Conservation (phyloP, 495 filamentous ascomycete species). For the Neurospora cerealis region DNA sequence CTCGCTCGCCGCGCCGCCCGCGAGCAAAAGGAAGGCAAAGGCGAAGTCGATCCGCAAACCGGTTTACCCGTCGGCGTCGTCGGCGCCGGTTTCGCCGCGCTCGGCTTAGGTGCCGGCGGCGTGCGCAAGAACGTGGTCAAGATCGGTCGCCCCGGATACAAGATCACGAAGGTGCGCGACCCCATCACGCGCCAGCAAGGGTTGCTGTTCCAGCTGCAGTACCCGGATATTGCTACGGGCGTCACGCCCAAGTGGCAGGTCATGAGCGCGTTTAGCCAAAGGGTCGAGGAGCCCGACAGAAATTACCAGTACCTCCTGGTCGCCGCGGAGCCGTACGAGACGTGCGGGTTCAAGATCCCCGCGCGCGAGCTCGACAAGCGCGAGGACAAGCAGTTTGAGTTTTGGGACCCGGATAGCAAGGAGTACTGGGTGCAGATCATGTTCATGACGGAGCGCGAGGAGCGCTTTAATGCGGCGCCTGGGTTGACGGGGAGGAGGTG, state of each 20-base stretch:
- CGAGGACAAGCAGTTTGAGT: conserved; percentile 79
- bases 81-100: conserved; percentile 52
- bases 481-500: conserved; percentile 53
- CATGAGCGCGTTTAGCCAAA: conserved; percentile 96
- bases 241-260: conserved; percentile 78
- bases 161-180: conserved; percentile 92
- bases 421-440: conserved; percentile 99
- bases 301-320: conserved; percentile 90
- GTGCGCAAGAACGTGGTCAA: conserved; percentile 87
- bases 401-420: conserved; percentile 93
- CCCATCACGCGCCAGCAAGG: conserved; percentile 84
- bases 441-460: conserved; percentile 98
- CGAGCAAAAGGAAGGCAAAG: conserved; percentile 76
- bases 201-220: conserved; percentile 88
- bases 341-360: conserved; percentile 91
- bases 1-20: conserved; percentile 91
- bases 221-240: conserved; percentile 76
- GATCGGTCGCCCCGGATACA: conserved; percentile 94
- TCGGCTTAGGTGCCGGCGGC: conserved; percentile 27
- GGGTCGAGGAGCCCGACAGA: conserved; percentile 89
- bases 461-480: conserved; percentile 87
- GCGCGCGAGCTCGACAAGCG: conserved; percentile 86
- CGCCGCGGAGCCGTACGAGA: conserved; percentile 97
- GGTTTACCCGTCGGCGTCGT: conserved; percentile 66
- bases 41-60: conserved; percentile 61